Base-by-base conservation (phyloP, 1,284 basidiomycete genomes). In the Ganoderma lucidum region DNA sequence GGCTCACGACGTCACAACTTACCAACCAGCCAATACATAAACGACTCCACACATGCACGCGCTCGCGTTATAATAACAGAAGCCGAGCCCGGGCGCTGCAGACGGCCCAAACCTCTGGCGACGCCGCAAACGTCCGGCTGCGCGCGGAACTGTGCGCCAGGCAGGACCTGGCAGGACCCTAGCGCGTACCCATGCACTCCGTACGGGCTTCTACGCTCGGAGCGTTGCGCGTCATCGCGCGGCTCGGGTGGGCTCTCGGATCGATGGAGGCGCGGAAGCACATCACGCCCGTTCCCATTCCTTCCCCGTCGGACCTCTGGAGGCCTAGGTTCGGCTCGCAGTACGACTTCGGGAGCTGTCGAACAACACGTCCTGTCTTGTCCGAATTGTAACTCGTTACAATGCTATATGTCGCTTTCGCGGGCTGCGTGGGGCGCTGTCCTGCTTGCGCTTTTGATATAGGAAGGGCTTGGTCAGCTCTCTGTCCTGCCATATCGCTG, bases 151-250 rank as follows among this genome's bases (percentile, higher is more conserved):
- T 28, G 53, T 23, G 56, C 35, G 56, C 35, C 35, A 35, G 35
- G 32, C 6, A 39, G 19, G 19, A 51, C 23, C 48, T 8, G 35
- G 32, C 6, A 39, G 19, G 19, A 51, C 23, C 48, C n/a, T 35
- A 12, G 35, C 17, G 32, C 39, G 56, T 23, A 2, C 35, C 3
- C 35, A n/a, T 59, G 35, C 56, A 35, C 35, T 35, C 35, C 19
- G 35, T 23, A 59, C 23, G 56, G 10, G 35, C 56, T 59, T 59
- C 35, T 39, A 19, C 15, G 5, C n/a, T 59, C 56, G 35, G 56
- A 59, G 19, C 56, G 23, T 58, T 3, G n/a, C 45, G 45, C 45
- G 45, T 48, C 53, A 55, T 35, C 30, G 35, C 56, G 56, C 56
- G 56, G 19, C 19, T 32, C 15, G 32, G 35, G 17, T 19, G 55